These are phyloP conservation scores for Incumbomyces lentus DNA, from an alignment of 2,329 filamentous ascomycete species.

Conservation along the genomic window DNA sequence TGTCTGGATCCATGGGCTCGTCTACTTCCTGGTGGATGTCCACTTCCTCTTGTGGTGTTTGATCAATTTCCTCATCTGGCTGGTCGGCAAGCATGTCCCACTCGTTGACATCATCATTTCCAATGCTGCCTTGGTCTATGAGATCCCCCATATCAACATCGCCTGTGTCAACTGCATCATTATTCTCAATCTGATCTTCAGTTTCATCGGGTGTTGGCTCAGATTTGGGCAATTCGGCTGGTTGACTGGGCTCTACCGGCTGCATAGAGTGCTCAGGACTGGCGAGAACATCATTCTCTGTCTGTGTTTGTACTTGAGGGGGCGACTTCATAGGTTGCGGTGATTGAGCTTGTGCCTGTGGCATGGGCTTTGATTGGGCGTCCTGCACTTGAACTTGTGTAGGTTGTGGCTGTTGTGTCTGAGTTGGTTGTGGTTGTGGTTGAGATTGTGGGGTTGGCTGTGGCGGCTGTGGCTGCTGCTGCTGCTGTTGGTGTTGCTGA, in stretches of 20 bases:
- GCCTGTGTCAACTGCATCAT: constrained; percentile 23
- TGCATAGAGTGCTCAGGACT: neutral
- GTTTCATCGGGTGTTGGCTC: neutral
- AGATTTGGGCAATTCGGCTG: constrained; percentile 3
- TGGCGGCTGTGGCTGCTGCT: neutral
- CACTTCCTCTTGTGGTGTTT: constrained; percentile 31
- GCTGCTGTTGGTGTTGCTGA: constrained; percentile 32
- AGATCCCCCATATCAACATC: constrained; percentile 51
- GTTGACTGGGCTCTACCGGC: constrained; percentile 1
- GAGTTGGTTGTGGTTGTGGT: constrained; percentile 31
- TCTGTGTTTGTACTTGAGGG: neutral
- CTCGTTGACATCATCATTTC: constrained; percentile 38
- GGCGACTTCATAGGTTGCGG: constrained; percentile 3
- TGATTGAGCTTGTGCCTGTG: neutral
- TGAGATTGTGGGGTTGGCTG: constrained; percentile 5
- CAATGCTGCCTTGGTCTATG: constrained; percentile 23
- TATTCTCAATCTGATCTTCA: constrained; percentile 2
- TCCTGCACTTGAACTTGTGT: neutral
- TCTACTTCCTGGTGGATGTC: constrained; percentile 21
- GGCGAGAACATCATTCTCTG: neutral
- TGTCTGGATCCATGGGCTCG: neutral
- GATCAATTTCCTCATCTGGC: constrained; percentile 14
- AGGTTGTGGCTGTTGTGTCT: constrained; percentile 8
- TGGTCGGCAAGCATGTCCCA: constrained; percentile 68
- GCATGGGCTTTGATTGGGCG: neutral